These are phyloP conservation scores for Adansonia gregorii DNA, from an alignment of 441 rosid species.

Conservation along the genomic window DNA sequence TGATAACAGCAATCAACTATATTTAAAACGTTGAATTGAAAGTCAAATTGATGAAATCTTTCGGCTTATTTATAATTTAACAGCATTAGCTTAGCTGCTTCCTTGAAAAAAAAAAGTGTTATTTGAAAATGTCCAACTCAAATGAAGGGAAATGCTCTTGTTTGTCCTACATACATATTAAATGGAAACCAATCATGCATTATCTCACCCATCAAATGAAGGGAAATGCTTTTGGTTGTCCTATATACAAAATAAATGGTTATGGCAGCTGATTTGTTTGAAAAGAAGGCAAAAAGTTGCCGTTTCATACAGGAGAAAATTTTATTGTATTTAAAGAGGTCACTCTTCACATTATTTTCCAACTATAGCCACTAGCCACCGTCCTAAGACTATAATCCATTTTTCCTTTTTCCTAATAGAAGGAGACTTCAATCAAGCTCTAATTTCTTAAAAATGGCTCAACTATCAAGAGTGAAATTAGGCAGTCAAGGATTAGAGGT, in stretches of 20 bases:
- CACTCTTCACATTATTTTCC: neutral
- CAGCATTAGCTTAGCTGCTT: no score
- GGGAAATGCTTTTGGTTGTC: no score
- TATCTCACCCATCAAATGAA: no score
- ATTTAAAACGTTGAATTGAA: no score
- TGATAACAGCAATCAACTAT: no score
- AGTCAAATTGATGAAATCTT: no score
- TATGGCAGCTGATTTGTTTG: neutral
- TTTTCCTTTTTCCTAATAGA: neutral
- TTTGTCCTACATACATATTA: neutral
- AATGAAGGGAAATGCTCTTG: neutral
- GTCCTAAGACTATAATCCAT: neutral
- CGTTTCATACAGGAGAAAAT: neutral
- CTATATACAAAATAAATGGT: no score
- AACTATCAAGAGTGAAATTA: constrained; percentile 32
- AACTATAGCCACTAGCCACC: neutral
- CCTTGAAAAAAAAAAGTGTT: no score
- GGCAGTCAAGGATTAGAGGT: constrained; percentile 37
- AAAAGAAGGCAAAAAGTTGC: neutral
- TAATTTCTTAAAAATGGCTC: constrained; percentile 19
- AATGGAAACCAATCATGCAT: neutral
- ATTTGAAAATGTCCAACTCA: no score
- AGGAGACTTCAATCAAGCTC: neutral
- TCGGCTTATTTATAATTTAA: no score
- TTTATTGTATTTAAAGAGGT: neutral